phyloP scores from a whole-genome alignment of 306 rosid genomes.

The Quercus agrifolia region DNA sequence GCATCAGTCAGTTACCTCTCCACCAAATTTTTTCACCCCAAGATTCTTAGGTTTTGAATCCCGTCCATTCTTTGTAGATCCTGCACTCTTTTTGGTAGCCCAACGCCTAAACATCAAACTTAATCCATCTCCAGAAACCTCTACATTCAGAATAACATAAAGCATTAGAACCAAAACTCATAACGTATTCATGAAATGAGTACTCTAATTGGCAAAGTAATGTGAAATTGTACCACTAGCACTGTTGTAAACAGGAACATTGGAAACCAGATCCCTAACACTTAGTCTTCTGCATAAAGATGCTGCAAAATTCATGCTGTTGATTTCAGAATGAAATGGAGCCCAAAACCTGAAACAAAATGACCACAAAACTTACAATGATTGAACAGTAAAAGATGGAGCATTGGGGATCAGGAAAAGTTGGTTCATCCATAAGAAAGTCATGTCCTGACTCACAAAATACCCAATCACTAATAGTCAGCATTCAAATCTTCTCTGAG shows the following conservation, averaged over 20 bases:
- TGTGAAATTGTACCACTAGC: constrained; percentile 44
- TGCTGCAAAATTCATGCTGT: constrained; percentile 53
- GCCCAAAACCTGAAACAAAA: neutral
- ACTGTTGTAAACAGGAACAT: constrained; percentile 55
- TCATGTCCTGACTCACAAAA: neutral
- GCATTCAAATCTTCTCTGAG: neutral
- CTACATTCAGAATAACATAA: constrained; percentile 24
- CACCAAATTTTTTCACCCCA: constrained; percentile 91
- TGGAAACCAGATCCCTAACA: constrained; percentile 58
- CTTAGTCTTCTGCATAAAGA: constrained; percentile 60
- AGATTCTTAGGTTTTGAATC: constrained; percentile 91
- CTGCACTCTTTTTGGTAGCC: constrained; percentile 86
- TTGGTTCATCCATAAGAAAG: neutral
- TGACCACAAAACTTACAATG: neutral
- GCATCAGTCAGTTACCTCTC: constrained; percentile 64
- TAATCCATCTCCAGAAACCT: constrained; percentile 70
- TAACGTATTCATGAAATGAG: neutral
- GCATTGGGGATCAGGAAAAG: neutral
- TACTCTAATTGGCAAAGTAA: constrained; percentile 2
- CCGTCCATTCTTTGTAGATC: constrained; percentile 89
- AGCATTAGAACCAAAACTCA: constrained; percentile 10
- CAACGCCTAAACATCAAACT: constrained; percentile 74
- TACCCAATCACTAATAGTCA: neutral
- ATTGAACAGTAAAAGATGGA: neutral
- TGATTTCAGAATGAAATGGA: neutral